Percentiles rank a stretch among this genome's conserved stretches.
Conservation (phyloP, 768 basidiomycete genomes). For the Cubamyces lactineus region DNA sequence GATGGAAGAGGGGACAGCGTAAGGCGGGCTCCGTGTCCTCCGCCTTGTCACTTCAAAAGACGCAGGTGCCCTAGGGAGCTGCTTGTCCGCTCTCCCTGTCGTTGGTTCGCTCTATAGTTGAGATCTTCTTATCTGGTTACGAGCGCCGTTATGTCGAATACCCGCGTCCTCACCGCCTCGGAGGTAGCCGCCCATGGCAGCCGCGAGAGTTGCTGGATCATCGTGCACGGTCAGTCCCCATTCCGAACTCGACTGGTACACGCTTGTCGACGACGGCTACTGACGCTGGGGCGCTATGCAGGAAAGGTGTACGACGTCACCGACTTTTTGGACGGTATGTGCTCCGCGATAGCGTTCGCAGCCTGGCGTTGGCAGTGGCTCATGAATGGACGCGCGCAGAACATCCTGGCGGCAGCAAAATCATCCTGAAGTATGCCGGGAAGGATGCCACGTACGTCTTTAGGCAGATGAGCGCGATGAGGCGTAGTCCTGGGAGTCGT, state of each 20-base stretch:
- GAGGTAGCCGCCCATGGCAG: slow-evolving; percentile 58
- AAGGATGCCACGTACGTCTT: slow-evolving; percentile 49
- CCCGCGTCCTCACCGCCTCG: slow-evolving; percentile 30
- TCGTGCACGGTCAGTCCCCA: slow-evolving; percentile 61
- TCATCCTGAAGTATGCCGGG: slow-evolving; percentile 59
- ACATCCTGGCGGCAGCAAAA: slow-evolving; percentile 35
- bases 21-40: slow-evolving; percentile 25
- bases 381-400: slow-evolving; percentile 5
- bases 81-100: not conserved
- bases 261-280: slow-evolving; percentile 31
- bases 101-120: no score
- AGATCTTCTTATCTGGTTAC: not conserved
- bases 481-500: not conserved
- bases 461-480: not conserved
- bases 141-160: slow-evolving; percentile 21
- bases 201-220: slow-evolving; percentile 75
- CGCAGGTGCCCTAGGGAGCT: not conserved
- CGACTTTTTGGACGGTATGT: slow-evolving; percentile 39
- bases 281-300: not conserved
- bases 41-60: slow-evolving; percentile 24
- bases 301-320: slow-evolving; percentile 47
- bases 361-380: not conserved
- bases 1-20: no score
- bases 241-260: not conserved
- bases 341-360: not conserved